A percentile compares a stretch with the other conserved stretches of the same genome.
Evolutionary conservation across 139 green algal species (phyloP).

Genomic region (Trebouxia sp.): DNA sequence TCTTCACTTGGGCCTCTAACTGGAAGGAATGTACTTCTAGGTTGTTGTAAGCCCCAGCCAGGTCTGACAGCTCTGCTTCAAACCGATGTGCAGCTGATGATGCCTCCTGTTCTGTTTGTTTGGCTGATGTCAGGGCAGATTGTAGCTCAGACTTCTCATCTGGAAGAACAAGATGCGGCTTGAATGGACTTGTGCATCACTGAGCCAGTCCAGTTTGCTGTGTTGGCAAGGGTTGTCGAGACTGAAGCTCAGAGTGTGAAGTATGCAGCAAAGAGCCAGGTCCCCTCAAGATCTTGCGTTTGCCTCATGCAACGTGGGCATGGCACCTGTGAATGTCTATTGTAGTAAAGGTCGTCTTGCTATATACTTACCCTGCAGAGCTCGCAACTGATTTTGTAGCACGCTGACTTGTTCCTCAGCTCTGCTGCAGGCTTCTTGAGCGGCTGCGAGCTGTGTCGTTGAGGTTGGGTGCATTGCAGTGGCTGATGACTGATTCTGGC

Average conservation of each 20-base stretch:
- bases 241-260: neutral
- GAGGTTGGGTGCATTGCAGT: constrained; percentile 50
- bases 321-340: neutral
- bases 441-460: constrained; percentile 44
- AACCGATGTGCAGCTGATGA: constrained; percentile 37
- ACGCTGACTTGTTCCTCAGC: neutral
- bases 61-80: constrained; percentile 64
- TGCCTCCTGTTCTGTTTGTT: constrained; percentile 35
- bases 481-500: constrained; percentile 53
- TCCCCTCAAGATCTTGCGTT: neutral
- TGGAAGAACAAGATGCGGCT: neutral
- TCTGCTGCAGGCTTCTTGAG: neutral
- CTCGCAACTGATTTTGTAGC: neutral
- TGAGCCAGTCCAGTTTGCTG: no score
- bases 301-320: neutral
- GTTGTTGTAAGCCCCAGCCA: constrained; percentile 75
- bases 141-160: constrained; percentile 16
- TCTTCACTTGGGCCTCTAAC: constrained; percentile 58
- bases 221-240: no score
- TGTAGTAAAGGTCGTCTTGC: neutral
- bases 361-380: neutral
- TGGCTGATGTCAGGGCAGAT: constrained; percentile 26
- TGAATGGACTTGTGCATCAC: no score
- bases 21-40: constrained; percentile 67
- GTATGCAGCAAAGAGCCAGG: neutral